phyloP scores from a whole-genome alignment of 106 monocot species.

The Platanthera guangdongensis region DNA sequence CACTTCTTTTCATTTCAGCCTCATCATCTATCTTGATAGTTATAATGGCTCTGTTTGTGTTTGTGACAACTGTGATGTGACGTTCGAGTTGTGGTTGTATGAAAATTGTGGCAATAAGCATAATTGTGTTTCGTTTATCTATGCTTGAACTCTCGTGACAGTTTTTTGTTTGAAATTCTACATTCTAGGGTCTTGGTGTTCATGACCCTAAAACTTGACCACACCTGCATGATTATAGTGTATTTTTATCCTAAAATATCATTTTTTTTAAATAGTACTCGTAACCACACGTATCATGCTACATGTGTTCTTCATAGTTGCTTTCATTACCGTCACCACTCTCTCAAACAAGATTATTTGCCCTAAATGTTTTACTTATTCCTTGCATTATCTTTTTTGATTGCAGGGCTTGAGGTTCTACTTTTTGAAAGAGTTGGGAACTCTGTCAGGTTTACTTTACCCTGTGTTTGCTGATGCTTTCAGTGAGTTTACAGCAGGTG shows the following conservation, averaged over 20 bases:
- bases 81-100: not conserved
- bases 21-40: not conserved
- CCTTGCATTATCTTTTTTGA: not conserved
- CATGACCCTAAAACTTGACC: too few relatives aligned
- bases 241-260: not conserved
- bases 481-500: constrained; percentile 21
- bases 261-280: not conserved
- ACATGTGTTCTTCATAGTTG: not conserved
- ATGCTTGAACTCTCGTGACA: not conserved
- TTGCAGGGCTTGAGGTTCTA: constrained; percentile 78
- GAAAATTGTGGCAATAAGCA: not conserved
- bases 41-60: not conserved
- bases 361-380: not conserved
- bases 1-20: constrained; percentile 10
- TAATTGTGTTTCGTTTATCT: not conserved
- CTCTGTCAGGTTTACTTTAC: constrained; percentile 20
- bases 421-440: constrained; percentile 17
- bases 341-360: too few relatives aligned
- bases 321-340: not conserved
- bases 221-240: too few relatives aligned
- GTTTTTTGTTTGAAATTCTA: not conserved
- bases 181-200: too few relatives aligned
- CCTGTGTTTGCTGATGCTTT: constrained; percentile 36
- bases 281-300: too few relatives aligned
- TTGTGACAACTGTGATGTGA: not conserved